phyloP scores from a whole-genome alignment of 352 stramenopile genomes.

The Globisporangium camurandrum region DNA sequence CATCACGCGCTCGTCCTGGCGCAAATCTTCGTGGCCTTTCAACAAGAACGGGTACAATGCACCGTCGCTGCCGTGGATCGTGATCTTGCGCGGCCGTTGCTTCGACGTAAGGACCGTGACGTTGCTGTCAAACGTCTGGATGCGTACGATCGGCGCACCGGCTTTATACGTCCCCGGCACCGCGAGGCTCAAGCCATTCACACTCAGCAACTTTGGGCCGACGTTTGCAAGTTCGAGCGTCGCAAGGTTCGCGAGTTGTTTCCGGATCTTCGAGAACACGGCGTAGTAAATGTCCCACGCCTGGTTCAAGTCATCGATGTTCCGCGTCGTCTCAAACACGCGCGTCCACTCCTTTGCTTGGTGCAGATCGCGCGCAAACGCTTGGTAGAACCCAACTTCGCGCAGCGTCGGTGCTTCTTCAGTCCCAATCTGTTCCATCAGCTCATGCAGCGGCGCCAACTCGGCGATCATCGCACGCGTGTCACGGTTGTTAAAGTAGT shows the following conservation, averaged over 20 bases:
- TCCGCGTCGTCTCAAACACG: constrained; percentile 71
- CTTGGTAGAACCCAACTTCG: constrained; percentile 81
- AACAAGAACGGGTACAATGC: constrained; percentile 99
- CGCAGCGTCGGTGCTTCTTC: constrained; percentile 78
- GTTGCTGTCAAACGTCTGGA: constrained; percentile 90
- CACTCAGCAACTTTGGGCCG: constrained; percentile 92
- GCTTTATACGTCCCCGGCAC: constrained; percentile 92
- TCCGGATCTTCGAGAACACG: constrained; percentile 93
- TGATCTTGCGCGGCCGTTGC: constrained; percentile 97
- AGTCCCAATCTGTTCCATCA: constrained; percentile 72
- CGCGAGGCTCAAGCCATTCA: constrained; percentile 93
- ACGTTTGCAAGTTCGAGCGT: constrained; percentile 97
- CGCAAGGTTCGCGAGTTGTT: constrained; percentile 93
- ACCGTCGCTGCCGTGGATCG: constrained; percentile 96
- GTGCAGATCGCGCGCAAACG: constrained; percentile 91
- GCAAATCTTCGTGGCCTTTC: constrained; percentile 99
- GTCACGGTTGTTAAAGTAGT: constrained; percentile 98
- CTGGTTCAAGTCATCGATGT: constrained; percentile 79
- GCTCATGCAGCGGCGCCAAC: constrained; percentile 91
- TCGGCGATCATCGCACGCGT: constrained; percentile 95
- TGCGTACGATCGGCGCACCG: constrained; percentile 79
- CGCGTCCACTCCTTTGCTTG: constrained; percentile 81
- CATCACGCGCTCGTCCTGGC: constrained; percentile 99
- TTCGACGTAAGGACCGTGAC: constrained; percentile 98
- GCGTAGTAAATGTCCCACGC: constrained; percentile 99